Base-by-base conservation (phyloP, 306 rosid species). In the Acmispon strigosus region DNA sequence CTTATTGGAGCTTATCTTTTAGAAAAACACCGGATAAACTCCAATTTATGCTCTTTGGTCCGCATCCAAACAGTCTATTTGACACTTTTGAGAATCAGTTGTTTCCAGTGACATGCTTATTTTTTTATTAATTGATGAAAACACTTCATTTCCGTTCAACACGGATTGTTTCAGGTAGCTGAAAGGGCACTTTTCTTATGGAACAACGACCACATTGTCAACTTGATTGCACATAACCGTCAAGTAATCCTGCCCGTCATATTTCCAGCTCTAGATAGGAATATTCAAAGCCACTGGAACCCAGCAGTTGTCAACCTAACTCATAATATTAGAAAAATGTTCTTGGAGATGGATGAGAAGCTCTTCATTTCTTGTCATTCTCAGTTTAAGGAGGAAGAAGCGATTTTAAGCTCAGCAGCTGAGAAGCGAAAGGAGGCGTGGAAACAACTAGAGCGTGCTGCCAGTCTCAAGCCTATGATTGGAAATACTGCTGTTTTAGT, bases 131-230 rank as follows among this genome's bases (percentile, higher is more conserved):
- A 57, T 44, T n/a, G n/a, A 41, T 52, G 61, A 42, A 37, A 49
- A 18, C 24, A 61, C 45, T 37, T 43, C 12, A 34, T n/a, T 22
- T 15, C 34, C 15, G 19, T 45, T 47, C 29, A 39, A 66, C 32
- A 45, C 49, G 27, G 52, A 71, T 66, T 54, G 48, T 73, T 84
- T 62, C 92, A 94, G 98, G 98, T 94, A 57, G 84, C 98, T 76
- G 98, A 94, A 79, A 94, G 97, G 86, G 87, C 90, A 43, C 96
- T 94, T 75, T 89, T 89, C 96, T 83, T 90, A 42, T 94, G 98
- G 98, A 94, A 90, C 85, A 94, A 89, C 10, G 97, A 89, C 72
- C 89, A 83, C 63, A 85, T 90, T 41, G 86, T 90, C 49, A 89
- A 84, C 89, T 80, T 90, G 80, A 86, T 90, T 43, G 92, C 87